Base-by-base conservation (phyloP, 2,329 filamentous ascomycete genomes). In the Aspergillus japonicus region DNA sequence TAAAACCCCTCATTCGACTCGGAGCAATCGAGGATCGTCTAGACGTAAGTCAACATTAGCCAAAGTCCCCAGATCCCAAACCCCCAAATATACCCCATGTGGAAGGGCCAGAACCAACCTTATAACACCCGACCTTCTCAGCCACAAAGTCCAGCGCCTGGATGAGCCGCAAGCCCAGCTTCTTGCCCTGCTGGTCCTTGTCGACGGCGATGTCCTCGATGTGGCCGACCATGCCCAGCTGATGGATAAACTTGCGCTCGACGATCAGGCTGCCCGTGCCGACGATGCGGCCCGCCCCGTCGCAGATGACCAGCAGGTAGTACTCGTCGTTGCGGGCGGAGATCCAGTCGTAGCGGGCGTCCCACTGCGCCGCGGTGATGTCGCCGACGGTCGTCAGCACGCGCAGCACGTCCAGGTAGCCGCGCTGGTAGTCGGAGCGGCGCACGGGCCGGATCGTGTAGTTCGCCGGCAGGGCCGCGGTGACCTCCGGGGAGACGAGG, bases 1-100 rank as follows among this genome's bases (percentile, higher is more conserved):
- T 99, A 99, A 82, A 99, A 98, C 23, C 93, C 94, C 77, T 96
- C 92, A 75, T 98, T 99, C 69, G 89, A 87, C 78, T 97, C 94
- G 66, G 90, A 96, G 82, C 95, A 99, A 78, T 98, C 94, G 65
- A 98, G 85, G 68, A 99, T 98, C 66, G 88, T 92, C 89, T 95
- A 23, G 23, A 23, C 23, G 23, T 2, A 23, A 23, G 23, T 23
- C 23, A 23, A 2, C 23, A 23, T 68, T 50, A 66, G 61, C 21
- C 29, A 42, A 31, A 31, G 49, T 16, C 6, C 39, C 16, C 16
- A 19, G 7, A 39, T 16, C 14, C 16, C 21, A 21, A 21, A 6
- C 6, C 16, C 39, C 14, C 14, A 16, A 10, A 29, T n/a, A n/a
- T n/a, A n/a, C n/a, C n/a, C n/a, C n/a, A n/a, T n/a, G n/a, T n/a